These are phyloP conservation scores for Cyclostephanos invisitatus DNA, from an alignment of 108 stramenopile species.

Conservation along the genomic window DNA sequence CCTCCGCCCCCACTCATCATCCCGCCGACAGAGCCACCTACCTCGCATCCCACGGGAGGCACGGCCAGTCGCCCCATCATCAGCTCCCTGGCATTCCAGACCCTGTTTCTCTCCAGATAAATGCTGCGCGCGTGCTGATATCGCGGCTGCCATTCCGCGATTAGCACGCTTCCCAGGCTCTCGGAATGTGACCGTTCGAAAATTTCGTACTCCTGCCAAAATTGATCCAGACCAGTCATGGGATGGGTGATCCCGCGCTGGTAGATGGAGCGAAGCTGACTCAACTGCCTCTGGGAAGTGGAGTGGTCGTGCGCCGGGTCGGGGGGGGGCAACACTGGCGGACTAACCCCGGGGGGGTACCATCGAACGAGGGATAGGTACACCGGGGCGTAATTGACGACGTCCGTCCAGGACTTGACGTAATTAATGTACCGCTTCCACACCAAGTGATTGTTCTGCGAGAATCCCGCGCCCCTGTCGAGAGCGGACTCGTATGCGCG, in stretches of 20 bases:
- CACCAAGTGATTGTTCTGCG: slow-evolving; percentile 68
- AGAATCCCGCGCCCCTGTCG: slow-evolving; percentile 58
- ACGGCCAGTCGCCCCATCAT: slow-evolving; percentile 64
- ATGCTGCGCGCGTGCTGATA: slow-evolving; percentile 87
- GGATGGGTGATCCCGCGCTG: slow-evolving; percentile 79
- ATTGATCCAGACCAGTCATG: slow-evolving; percentile 82
- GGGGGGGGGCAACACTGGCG: slow-evolving; percentile 29
- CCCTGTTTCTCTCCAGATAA: slow-evolving; percentile 79
- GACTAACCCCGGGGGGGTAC: neutral
- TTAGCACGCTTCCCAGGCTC: slow-evolving; percentile 68
- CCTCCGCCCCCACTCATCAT: slow-evolving; percentile 1
- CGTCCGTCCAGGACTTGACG: slow-evolving; percentile 60
- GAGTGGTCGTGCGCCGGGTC: slow-evolving; percentile 47
- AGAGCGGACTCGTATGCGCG: slow-evolving; percentile 79
- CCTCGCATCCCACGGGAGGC: slow-evolving; percentile 58
- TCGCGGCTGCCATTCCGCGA: slow-evolving; percentile 73
- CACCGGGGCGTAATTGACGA: slow-evolving; percentile 5
- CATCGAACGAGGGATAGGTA: neutral
- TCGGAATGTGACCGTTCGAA: slow-evolving; percentile 83
- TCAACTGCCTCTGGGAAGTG: slow-evolving; percentile 65
- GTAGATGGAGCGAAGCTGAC: slow-evolving; percentile 67
- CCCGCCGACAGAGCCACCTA: slow-evolving; percentile 5
- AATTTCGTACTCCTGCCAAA: slow-evolving; percentile 87
- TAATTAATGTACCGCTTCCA: slow-evolving; percentile 76
- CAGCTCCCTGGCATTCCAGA: slow-evolving; percentile 58